Evolutionary conservation across 176 grass and related monocot genomes (phyloP), one percentile per base, ranked within the genome.

Genomic region (Saccharum spontaneum): DNA sequence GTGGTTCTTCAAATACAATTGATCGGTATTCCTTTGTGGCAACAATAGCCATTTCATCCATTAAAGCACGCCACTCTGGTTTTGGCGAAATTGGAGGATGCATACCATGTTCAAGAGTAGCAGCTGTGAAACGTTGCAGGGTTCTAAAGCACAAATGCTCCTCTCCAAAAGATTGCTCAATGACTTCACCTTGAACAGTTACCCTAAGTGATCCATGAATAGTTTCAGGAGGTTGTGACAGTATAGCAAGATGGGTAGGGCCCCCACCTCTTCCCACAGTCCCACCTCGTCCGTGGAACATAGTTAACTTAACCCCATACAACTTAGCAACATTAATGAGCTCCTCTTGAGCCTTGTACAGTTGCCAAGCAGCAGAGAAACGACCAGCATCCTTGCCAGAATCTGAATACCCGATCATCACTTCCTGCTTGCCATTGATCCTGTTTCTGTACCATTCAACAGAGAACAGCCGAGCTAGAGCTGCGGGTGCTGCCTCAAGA

Each of bases 371-470:
- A 71, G 95, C 95, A 80, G 96, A 94, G 67, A 98, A 88, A 73
- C 91, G 90, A 43, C 95, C 93, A 63, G 93, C 95, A 92, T 98
- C 95, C 80, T 98, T 98, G 52, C 93, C 95, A 73, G 95, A 98
- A 86, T 98, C 95, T 26, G 95, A 98, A 88, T 98, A 95, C 23
- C 93, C 95, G 30, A 98, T 98, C 95, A 98, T 98, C 52, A 98
- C 95, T 86, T 98, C 95, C 34, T 98, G 95, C 44, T 95, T 98
- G 52, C 93, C 95, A 40, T 84, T 79, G 75, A 95, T 98, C 77
- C 95, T 91, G 69, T 90, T 93, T 82, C 76, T 98, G 79, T 98
- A 98, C 95, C 95, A 98, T 12, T 91, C 91, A 75, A 93, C 66
- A 1, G 95, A 98, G 76, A 98, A 98, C 26, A 98, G 90, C 16